These are phyloP conservation scores for Sequoia sempervirens DNA, from an alignment of 75 land plant species.

Conservation along the genomic window DNA sequence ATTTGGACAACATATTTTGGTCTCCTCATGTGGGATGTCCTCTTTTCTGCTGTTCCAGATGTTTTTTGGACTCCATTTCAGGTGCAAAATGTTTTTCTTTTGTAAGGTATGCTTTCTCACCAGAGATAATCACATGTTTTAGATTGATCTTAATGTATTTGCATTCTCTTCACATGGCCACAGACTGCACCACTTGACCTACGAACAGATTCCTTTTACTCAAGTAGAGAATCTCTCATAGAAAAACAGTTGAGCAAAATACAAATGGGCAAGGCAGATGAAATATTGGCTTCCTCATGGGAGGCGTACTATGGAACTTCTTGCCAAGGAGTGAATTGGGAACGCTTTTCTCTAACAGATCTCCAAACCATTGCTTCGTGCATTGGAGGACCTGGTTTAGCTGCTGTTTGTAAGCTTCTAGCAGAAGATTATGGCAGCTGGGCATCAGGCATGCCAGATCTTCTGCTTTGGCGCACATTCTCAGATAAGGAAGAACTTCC, in stretches of 20 bases:
- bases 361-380: slow-evolving; percentile 71
- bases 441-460: slow-evolving; percentile 93
- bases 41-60: slow-evolving; percentile 83
- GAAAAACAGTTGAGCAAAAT: slow-evolving; percentile 63
- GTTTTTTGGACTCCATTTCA: slow-evolving; percentile 83
- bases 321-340: slow-evolving; percentile 85
- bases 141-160: slow-evolving; percentile 2
- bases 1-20: slow-evolving; percentile 91
- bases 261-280: slow-evolving; percentile 50
- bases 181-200: slow-evolving; percentile 90
- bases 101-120: not conserved
- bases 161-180: slow-evolving; percentile 7
- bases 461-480: slow-evolving; percentile 72
- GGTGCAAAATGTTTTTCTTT: slow-evolving; percentile 27
- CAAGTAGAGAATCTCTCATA: slow-evolving; percentile 44
- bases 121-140: not conserved
- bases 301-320: slow-evolving; percentile 52
- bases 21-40: slow-evolving; percentile 91
- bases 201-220: slow-evolving; percentile 65
- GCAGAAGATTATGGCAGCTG: slow-evolving; percentile 77
- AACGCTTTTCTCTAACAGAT: slow-evolving; percentile 48
- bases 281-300: slow-evolving; percentile 72
- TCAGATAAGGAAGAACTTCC: slow-evolving; percentile 4
- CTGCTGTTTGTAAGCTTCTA: slow-evolving; percentile 66
- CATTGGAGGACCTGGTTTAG: slow-evolving; percentile 61